Percentiles rank a stretch among this genome's conserved stretches.
phyloP scores from a whole-genome alignment of 495 filamentous ascomycete genomes.

The Talaromyces adpressus region DNA sequence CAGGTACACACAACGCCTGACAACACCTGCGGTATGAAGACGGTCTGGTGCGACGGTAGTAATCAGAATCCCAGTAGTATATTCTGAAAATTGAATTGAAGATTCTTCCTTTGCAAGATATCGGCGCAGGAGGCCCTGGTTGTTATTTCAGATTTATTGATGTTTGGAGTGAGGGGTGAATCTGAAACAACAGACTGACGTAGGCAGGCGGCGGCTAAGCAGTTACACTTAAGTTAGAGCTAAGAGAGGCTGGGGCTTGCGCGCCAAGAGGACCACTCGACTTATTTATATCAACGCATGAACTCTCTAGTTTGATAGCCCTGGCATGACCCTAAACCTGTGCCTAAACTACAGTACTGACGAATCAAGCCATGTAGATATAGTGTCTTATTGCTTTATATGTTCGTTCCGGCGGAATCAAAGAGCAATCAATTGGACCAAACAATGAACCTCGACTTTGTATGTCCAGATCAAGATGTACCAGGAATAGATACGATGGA shows the following conservation, averaged over 20 bases:
- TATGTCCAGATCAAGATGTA: not conserved
- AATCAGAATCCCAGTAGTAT: not conserved
- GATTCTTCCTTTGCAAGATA: not conserved
- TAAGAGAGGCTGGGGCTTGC: not conserved
- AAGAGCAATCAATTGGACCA: not conserved
- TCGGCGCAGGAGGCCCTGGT: not conserved
- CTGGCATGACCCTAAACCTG: not conserved
- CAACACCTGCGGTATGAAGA: not conserved
- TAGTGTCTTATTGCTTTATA: not conserved
- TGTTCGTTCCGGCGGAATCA: not conserved
- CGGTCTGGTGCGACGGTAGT: not conserved
- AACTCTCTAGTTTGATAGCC: not conserved
- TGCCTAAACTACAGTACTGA: not conserved
- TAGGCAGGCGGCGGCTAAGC: constrained; percentile 5
- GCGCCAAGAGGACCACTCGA: not conserved
- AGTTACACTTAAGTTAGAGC: too few species aligned
- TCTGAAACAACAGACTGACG: constrained; percentile 11
- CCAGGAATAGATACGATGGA: not conserved
- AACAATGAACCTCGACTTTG: not conserved
- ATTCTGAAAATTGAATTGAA: not conserved
- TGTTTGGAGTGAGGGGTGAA: constrained; percentile 6
- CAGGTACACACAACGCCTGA: not conserved
- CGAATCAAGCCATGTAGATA: not conserved
- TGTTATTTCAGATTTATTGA: not conserved
- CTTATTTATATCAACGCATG: not conserved